Percentiles rank a stretch among this genome's conserved stretches.
These are phyloP conservation scores for Lasiodiplodia hormozganensis DNA, from an alignment of 2,329 filamentous ascomycete species.

Conservation along the genomic window DNA sequence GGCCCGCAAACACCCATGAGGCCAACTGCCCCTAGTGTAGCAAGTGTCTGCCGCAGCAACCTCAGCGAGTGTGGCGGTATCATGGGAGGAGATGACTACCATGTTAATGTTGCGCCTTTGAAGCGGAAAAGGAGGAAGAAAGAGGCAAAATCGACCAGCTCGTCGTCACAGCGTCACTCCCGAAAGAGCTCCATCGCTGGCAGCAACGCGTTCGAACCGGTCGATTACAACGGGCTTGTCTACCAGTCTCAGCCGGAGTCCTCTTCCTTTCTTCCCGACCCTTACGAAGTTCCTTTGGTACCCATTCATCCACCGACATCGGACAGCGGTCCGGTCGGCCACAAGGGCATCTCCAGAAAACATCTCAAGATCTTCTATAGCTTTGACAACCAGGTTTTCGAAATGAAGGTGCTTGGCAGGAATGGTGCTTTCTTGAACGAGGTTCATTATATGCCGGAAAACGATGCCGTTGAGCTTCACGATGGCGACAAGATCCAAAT, in stretches of 20 bases:
- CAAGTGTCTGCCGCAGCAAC: constrained; percentile 34
- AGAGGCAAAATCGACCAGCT: constrained; percentile 59
- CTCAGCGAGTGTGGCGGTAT: constrained; percentile 39
- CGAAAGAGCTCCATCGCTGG: constrained; percentile 43
- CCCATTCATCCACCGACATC: constrained; percentile 72
- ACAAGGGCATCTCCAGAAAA: constrained; percentile 75
- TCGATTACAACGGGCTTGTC: constrained; percentile 61
- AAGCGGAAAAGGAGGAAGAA: constrained; percentile 30
- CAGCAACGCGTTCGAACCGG: constrained; percentile 43
- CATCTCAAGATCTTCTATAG: constrained; percentile 78
- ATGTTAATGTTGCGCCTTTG: constrained; percentile 28
- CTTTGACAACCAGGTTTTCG: constrained; percentile 66
- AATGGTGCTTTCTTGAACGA: constrained; percentile 76
- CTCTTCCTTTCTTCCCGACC: constrained; percentile 63
- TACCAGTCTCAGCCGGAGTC: constrained; percentile 50
- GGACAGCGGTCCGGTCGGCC: constrained; percentile 50
- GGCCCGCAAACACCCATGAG: constrained; percentile 32
- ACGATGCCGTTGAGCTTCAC: constrained; percentile 63
- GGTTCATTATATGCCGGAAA: constrained; percentile 57
- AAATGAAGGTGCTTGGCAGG: constrained; percentile 66
- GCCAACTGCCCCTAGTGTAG: constrained; percentile 21
- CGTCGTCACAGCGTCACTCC: constrained; percentile 51
- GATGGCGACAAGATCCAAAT: constrained; percentile 74
- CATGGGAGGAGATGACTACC: constrained; percentile 34
- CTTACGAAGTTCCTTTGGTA: constrained; percentile 69